Conservation (phyloP, 2,329 filamentous ascomycete species). For the Colletotrichum shisoi region DNA sequence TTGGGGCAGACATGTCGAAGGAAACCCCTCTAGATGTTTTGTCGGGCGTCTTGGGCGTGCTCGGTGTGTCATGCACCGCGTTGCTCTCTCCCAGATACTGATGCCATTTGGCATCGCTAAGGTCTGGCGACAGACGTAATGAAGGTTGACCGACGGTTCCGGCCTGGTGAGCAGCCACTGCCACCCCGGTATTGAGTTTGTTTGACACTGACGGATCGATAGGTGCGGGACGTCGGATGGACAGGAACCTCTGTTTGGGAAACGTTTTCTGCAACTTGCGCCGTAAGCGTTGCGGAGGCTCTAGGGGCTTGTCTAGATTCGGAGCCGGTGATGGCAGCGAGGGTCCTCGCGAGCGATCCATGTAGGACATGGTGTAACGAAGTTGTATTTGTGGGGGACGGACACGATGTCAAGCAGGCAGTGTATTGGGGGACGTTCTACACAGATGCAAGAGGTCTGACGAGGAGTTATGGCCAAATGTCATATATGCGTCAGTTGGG, state of each 20-base stretch:
- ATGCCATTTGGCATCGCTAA: conserved; percentile 48
- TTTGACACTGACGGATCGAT: conserved; percentile 43
- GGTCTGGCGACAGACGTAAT: conserved; percentile 45
- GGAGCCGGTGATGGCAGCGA: conserved; percentile 41
- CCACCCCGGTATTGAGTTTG: conserved; percentile 27
- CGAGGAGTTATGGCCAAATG: not conserved
- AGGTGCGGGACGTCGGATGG: conserved; percentile 42
- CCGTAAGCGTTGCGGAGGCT: conserved; percentile 37
- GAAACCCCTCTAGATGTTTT: conserved; percentile 21
- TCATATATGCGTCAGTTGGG: conserved; percentile 10
- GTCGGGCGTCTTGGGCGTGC: conserved; percentile 36
- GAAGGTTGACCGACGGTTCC: conserved; percentile 34
- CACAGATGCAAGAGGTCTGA: not conserved
- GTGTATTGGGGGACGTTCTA: not conserved
- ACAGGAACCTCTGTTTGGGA: conserved; percentile 44
- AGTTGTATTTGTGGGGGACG: conserved; percentile 19
- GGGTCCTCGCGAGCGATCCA: conserved; percentile 42
- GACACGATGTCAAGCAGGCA: not conserved
- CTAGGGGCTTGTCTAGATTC: conserved; percentile 36
- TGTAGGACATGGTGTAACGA: conserved; percentile 26
- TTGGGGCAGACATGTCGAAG: conserved; percentile 39
- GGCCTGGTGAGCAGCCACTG: conserved; percentile 35
- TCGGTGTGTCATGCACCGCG: conserved; percentile 38
- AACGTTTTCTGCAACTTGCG: conserved; percentile 47
- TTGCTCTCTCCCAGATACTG: conserved; percentile 46